phyloP scores from a whole-genome alignment of 129 eudicot species.

The Calendula officinalis region DNA sequence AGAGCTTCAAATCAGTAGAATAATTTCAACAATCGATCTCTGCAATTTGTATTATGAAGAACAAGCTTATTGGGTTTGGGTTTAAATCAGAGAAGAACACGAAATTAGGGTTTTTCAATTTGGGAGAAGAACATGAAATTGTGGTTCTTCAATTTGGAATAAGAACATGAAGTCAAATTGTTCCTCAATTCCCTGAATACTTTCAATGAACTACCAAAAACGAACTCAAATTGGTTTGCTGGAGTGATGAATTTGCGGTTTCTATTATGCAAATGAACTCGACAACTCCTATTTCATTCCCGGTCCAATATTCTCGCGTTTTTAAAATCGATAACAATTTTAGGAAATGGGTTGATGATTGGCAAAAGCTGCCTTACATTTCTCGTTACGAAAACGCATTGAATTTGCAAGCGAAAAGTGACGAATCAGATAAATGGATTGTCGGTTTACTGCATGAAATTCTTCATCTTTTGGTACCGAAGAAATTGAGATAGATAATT shows the following conservation, averaged over 20 bases:
- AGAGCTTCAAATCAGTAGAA: too few relatives aligned
- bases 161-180: too few relatives aligned
- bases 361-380: constrained; percentile 89
- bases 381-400: constrained; percentile 67
- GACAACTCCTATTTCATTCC: constrained; percentile 36
- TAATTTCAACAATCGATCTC: too few relatives aligned
- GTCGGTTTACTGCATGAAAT: constrained; percentile 79
- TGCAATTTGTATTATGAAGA: too few relatives aligned
- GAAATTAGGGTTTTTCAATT: too few relatives aligned
- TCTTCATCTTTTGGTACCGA: constrained; percentile 63
- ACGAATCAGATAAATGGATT: constrained; percentile 75
- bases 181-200: constrained; percentile 82
- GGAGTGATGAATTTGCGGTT: constrained; percentile 70
- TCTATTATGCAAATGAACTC: constrained; percentile 47
- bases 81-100: too few relatives aligned
- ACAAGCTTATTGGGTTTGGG: too few relatives aligned
- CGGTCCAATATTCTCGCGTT: constrained; percentile 59
- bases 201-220: constrained; percentile 41
- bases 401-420: constrained; percentile 46
- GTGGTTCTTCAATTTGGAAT: too few relatives aligned
- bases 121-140: too few relatives aligned
- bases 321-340: constrained; percentile 80
- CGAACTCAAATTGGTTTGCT: constrained; percentile 74
- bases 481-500: constrained; percentile 71
- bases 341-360: constrained; percentile 79